Base-by-base conservation (phyloP, 106 monocot genomes). In the Xerophyta viscosa region DNA sequence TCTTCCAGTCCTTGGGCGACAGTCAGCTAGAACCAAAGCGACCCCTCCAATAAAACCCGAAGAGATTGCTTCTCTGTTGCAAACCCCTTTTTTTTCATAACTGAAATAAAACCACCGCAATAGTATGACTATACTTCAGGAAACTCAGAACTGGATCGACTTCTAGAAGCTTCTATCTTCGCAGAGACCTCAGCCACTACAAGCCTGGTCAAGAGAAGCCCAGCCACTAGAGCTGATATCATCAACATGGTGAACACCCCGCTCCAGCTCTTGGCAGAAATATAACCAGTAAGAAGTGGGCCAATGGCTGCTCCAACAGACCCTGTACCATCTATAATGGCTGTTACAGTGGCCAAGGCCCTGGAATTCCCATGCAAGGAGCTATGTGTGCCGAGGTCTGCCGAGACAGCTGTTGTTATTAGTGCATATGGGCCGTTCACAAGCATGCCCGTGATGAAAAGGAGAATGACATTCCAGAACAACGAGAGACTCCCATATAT, bases 271-370 rank as follows among this genome's bases (percentile, higher is more conserved):
- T 54, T 87, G 46, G 75, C 39, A 0, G 92, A 93, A 30, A 93
- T 77, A 61, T 83, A 93, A 4, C 92, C 92, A 0, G 92, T 87
- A 27, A 93, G 66, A 46, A 93, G 52, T 8, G 92, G 92, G 0
- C 92, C 92, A 27, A 93, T 48, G 0, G 92, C 92, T 0, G 92
- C 92, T 33, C 92, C 87, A 3, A 81, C 74, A 5, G 92, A 93
- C 8, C 92, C 87, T 0, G 92, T 93, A 8, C 92, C 92, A 24
- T 93, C 87, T 29, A 93, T 93, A 56, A 93, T 87, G 2, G 92
- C 92, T 7, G 92, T 83, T 47, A 87, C 92, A 0, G 87, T 93
- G 0, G 92, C 92, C 62, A 93, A 31, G 8, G 92, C 87, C 17
- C 87, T 71, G 7, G 92, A 83, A 43, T 80, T 87, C 29, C 92